Base-by-base conservation (phyloP, 108 stramenopile genomes). In the Nitzschia sp. region DNA sequence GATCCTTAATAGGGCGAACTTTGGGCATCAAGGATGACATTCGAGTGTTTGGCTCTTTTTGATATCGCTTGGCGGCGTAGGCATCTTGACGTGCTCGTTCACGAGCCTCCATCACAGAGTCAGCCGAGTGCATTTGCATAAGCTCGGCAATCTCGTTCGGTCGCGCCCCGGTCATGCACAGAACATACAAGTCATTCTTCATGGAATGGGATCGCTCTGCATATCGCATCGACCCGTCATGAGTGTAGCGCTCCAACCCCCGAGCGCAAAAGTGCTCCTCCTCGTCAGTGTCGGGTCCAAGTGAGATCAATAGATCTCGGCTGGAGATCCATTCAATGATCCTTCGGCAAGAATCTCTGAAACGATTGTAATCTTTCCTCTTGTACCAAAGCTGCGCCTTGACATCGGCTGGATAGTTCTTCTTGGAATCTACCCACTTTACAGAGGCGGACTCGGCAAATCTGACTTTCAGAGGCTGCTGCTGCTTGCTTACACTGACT, bases 291-390 rank as follows among this genome's bases (percentile, higher is more conserved):
- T 30, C 23, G 13, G 17, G 31, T 5, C 28, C 29, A 17, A 36
- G 15, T 45, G 15, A 46, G 30, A 30, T n/a, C 13, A 34, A 31
- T 5, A 0, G 21, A 13, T 52, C 25, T 32, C 48, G 23, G 16
- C 44, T 65, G 1, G 16, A 28, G 13, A 65, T 21, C 64, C 47
- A 50, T 11, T 53, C 47, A 65, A 65, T 31, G 22, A 50, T 65
- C 27, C 50, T 32, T 65, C 60, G 31, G 25, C 60, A 61, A 1
- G 60, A 65, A 4, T 65, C 47, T 0, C 32, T 53, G 30, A 53
- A 0, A 16, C 50, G 64, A 52, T 33, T 6, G 47, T 52, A 53
- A 33, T 65, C 64, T 32, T 50, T 65, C 25, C 52, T 36, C 21
- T 48, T 52, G 16, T 53, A 65, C 50, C 64, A 65, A 6, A 52